Evolutionary conservation across 1,284 basidiomycete genomes (phyloP), one percentile per base, ranked within the genome.

Genomic region (Xerocomus nothofagi): DNA sequence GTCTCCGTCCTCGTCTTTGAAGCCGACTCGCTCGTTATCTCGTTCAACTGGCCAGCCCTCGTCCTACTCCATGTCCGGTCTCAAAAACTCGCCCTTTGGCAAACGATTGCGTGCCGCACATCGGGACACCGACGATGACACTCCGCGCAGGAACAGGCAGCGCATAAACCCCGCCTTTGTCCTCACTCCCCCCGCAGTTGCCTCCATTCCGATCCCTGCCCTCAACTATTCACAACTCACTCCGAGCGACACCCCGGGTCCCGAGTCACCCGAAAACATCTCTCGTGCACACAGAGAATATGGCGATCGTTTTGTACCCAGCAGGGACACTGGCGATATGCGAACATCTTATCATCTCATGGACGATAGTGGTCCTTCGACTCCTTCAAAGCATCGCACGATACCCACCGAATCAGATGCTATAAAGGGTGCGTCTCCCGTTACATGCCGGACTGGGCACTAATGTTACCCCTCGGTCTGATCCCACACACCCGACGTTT

Each of bases 401-500:
- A 89, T 90, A 54, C 87, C 87, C 6, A 80, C 82, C 10, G 88
- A 90, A 63, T 87, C 84, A 0, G 87, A 90, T 67, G 87, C 87
- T 31, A 73, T 84, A 48, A 88, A 86, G 75, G 84, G 83, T 85
- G 44, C 40, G 72, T 71, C 21, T 37, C 31, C 12, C 10, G n/a
- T 49, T 27, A 12, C 12, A 30, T 18, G 3, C 17, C 42, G 50
- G 30, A 51, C 39, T 26, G 15, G 21, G 15, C 10, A 15, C 47
- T 44, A 6, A 57, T 27, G 9, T 21, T 15, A 9, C 29, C 32
- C 41, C 44, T 40, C 33, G 39, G n/a, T 46, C 44, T 14, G 40
- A 52, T 51, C 40, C 41, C 47, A 53, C 45, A 21, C 47, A 2
- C 15, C 23, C 39, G 24, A 29, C 36, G 6, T 21, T 37, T 43